phyloP scores from a whole-genome alignment of 169 alveolate genomes.

The Plasmodium chabaudi region DNA sequence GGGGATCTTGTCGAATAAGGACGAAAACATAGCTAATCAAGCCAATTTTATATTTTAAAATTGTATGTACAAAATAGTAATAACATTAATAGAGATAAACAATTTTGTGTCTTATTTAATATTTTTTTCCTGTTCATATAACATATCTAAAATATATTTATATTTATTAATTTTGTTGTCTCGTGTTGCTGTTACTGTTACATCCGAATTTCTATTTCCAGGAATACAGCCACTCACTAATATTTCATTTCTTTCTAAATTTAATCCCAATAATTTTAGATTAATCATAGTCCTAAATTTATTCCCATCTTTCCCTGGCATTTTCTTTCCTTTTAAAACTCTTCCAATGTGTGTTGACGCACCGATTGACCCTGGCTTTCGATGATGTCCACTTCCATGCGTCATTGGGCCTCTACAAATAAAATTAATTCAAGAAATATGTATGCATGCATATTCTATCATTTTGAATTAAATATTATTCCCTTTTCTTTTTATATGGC shows the following conservation, averaged over 20 bases:
- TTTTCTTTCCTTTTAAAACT: slow-evolving; percentile 94
- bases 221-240: slow-evolving; percentile 94
- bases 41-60: too few relatives aligned
- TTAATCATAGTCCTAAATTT: slow-evolving; percentile 87
- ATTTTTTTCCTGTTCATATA: slow-evolving; percentile 75
- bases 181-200: slow-evolving; percentile 85
- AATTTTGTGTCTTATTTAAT: slow-evolving; percentile 3
- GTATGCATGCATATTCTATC: too few relatives aligned
- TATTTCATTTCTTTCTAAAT: slow-evolving; percentile 91
- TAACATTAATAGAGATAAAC: too few relatives aligned
- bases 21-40: too few relatives aligned
- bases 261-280: slow-evolving; percentile 91
- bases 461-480: too few relatives aligned
- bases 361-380: slow-evolving; percentile 95
- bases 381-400: slow-evolving; percentile 95
- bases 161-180: slow-evolving; percentile 63
- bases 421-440: neutral
- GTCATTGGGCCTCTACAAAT: slow-evolving; percentile 89
- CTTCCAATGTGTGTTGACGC: slow-evolving; percentile 95
- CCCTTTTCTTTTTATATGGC: too few relatives aligned
- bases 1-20: too few relatives aligned
- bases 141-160: slow-evolving; percentile 66
- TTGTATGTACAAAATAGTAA: too few relatives aligned
- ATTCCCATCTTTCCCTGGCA: slow-evolving; percentile 95
- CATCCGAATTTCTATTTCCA: slow-evolving; percentile 92